Base-by-base conservation (phyloP, 345 rosid species). In the Eucalyptus tenuipes region DNA sequence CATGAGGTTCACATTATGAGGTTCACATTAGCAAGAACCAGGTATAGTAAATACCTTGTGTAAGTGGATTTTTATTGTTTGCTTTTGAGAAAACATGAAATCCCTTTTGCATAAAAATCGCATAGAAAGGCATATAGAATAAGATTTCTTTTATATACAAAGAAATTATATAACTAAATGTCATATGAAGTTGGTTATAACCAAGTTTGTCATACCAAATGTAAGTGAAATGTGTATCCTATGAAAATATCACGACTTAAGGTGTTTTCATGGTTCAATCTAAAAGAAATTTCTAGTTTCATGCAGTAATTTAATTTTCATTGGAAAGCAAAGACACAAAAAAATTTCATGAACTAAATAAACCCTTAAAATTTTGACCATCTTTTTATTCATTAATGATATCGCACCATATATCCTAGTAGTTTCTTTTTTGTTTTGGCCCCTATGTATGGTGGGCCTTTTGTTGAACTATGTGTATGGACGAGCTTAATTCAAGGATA, bases 181-280 rank as follows among this genome's bases (percentile, higher is more conserved):
- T 24, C 61, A 55, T 55, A 55, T 55, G 29, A 24, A 24, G 27
- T 55, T 55, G 13, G 61, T 22, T 24, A 55, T 55, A 55, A 55
- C 13, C 27, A 64, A 16, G 33, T 64, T 13, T 14, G 75, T n/a
- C 75, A n/a, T n/a, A 64, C 20, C 20, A 64, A 64, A 64, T n/a
- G 75, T 31, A n/a, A 64, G 37, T 7, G 20, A n/a, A 64, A 64
- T 33, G 37, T n/a, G 37, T 15, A 64, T n/a, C 10, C 6, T n/a
- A 16, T 7, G 11, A 64, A 64, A 7, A 7, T n/a, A 64, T 14
- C 40, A 64, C 6, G 75, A n/a, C 40, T 10, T 64, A 8, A n/a
- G 3, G 20, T 1, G 10, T 64, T n/a, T n/a, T 64, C 3, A n/a
- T 8, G 2, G 15, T n/a, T 64, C 6, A 8, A 4, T 66, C 6